phyloP scores from a whole-genome alignment of 2,329 filamentous ascomycete species.

The Hypocreales sp. region DNA sequence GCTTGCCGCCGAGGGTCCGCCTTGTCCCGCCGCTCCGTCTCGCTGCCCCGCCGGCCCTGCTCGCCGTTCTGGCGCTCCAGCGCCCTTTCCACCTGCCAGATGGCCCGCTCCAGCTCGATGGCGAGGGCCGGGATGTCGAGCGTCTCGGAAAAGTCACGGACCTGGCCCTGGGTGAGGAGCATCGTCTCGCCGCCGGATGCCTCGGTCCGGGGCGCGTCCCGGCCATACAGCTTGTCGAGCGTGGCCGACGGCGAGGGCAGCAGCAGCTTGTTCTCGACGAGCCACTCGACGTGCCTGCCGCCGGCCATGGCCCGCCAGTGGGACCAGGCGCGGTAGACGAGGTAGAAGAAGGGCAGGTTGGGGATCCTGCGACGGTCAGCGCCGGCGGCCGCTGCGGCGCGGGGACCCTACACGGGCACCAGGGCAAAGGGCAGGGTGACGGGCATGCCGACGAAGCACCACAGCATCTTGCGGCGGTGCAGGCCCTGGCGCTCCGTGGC shows the following conservation, averaged over 20 bases:
- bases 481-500: constrained; percentile 68
- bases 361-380: constrained; percentile 46
- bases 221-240: constrained; percentile 60
- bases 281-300: constrained; percentile 70
- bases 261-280: constrained; percentile 60
- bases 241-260: constrained; percentile 46
- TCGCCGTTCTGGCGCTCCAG: no score
- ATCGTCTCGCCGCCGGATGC: constrained; percentile 18
- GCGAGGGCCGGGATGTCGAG: constrained; percentile 55
- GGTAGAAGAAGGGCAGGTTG: constrained; percentile 94
- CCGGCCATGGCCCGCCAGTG: constrained; percentile 79
- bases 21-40: constrained; percentile 1
- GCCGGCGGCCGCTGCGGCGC: no score
- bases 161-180: constrained; percentile 34
- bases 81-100: constrained; percentile 52
- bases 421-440: constrained; percentile 69
- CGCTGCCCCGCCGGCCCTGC: constrained; percentile 17
- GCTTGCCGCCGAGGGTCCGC: no score
- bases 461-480: constrained; percentile 63
- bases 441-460: constrained; percentile 71
- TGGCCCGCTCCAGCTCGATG: constrained; percentile 58
- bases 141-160: constrained; percentile 41
- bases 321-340: constrained; percentile 80
- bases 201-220: constrained; percentile 8
- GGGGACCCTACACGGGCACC: constrained; percentile 58